These are phyloP conservation scores for Pseudogymnoascus pannorum DNA, from an alignment of 2,329 filamentous ascomycete genomes.

Conservation along the genomic window DNA sequence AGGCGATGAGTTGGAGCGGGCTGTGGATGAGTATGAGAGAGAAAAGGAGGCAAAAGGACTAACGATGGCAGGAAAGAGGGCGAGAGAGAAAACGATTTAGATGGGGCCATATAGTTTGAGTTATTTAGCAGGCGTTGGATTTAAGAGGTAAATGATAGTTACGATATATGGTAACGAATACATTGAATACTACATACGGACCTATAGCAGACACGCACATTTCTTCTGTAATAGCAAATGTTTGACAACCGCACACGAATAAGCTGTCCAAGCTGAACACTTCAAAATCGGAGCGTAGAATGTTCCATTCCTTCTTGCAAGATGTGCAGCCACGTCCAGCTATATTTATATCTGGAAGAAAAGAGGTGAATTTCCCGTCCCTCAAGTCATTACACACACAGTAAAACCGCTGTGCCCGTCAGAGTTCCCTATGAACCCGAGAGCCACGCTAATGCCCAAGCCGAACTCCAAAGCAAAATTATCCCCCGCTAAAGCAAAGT, in stretches of 20 bases:
- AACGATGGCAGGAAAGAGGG: neutral
- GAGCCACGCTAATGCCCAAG: neutral
- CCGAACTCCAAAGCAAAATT: slow-evolving; percentile 7
- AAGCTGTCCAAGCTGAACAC: neutral
- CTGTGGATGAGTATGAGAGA: neutral
- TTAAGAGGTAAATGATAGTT: neutral
- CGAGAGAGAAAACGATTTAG: neutral
- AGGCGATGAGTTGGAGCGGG: neutral
- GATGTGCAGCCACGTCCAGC: slow-evolving; percentile 5
- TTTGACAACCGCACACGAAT: neutral
- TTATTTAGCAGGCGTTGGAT: neutral
- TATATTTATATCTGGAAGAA: neutral
- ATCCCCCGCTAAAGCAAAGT: slow-evolving; percentile 5
- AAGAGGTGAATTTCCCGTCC: neutral
- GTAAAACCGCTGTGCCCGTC: neutral
- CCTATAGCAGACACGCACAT: neutral
- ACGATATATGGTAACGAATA: neutral
- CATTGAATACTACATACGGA: slow-evolving; percentile 1
- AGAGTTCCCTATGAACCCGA: neutral
- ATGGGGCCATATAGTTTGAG: neutral
- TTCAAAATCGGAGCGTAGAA: neutral
- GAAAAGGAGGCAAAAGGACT: neutral
- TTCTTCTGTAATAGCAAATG: neutral
- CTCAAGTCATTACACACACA: neutral
- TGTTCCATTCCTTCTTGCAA: slow-evolving; percentile 4